Conservation (phyloP, 2,329 filamentous ascomycete genomes). For the Pleoardoris graminearum region DNA sequence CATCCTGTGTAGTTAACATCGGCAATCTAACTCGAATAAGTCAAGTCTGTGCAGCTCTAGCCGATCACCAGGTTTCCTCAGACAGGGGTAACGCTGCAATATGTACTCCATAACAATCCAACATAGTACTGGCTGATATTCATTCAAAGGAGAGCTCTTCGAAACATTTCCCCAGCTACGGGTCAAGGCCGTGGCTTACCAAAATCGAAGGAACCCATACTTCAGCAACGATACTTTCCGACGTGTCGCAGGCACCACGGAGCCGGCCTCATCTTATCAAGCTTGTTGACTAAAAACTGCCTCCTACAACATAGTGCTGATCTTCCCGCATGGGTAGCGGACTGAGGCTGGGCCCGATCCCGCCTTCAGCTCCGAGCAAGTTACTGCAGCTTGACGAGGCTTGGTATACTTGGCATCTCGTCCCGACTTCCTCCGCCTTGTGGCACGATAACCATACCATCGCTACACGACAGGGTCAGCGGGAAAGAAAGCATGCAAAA, state of each 20-base stretch:
- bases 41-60: not conserved
- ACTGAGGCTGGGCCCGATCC: conserved; percentile 6
- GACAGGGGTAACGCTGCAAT: not conserved
- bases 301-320: not conserved
- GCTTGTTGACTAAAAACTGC: not conserved
- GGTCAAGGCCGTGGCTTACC: too few species aligned
- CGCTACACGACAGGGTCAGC: too few species aligned
- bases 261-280: not conserved
- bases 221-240: not conserved
- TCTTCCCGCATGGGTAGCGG: not conserved
- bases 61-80: not conserved
- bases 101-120: not conserved
- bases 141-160: not conserved
- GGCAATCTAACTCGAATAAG: not conserved
- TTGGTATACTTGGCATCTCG: conserved; percentile 3
- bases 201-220: not conserved
- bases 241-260: too few species aligned
- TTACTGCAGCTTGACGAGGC: conserved; percentile 6
- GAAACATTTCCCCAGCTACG: not conserved
- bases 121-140: not conserved
- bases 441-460: not conserved
- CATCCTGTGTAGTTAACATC: not conserved
- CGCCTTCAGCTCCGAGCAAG: conserved; percentile 1
- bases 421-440: not conserved
- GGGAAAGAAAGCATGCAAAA: too few species aligned